These are phyloP conservation scores for Pisolithus sp. DNA, from an alignment of 768 basidiomycete genomes.

Conservation along the genomic window DNA sequence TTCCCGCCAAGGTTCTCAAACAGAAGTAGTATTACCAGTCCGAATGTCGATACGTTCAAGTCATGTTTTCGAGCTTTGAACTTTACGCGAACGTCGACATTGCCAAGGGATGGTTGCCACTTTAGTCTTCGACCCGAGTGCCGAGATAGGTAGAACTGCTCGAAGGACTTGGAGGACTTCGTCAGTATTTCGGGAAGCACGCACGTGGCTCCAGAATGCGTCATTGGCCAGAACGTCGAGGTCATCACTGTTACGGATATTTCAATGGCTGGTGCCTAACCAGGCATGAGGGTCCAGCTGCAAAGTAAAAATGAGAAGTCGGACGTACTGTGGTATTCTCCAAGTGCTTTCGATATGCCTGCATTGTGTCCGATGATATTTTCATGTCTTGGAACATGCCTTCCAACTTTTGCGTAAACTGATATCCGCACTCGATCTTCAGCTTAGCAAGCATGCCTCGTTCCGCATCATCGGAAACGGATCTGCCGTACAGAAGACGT, in stretches of 20 bases:
- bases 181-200: constrained; percentile 60
- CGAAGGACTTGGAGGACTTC: constrained; percentile 68
- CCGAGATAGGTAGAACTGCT: constrained; percentile 81
- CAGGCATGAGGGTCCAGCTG: constrained; percentile 6
- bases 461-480: constrained; percentile 96
- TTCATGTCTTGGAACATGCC: constrained; percentile 99
- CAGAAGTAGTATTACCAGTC: constrained; percentile 77
- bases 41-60: constrained; percentile 87
- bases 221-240: constrained; percentile 93
- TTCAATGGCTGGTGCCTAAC: constrained; percentile 68
- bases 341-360: constrained; percentile 60
- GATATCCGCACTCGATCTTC: constrained; percentile 92
- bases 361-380: constrained; percentile 75
- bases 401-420: constrained; percentile 96
- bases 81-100: constrained; percentile 76
- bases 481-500: constrained; percentile 78
- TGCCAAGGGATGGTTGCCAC: constrained; percentile 88
- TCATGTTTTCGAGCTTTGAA: constrained; percentile 84
- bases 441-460: constrained; percentile 95
- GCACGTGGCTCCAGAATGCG: constrained; percentile 57
- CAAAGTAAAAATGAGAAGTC: background rate
- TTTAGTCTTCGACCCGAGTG: constrained; percentile 88
- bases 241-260: constrained; percentile 91
- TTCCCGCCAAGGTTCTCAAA: constrained; percentile 70
- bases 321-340: constrained; percentile 52